Percentiles rank a stretch among this genome's conserved stretches.
phyloP scores from a whole-genome alignment of 139 green algal species.

The Yamagishiella unicocca region DNA sequence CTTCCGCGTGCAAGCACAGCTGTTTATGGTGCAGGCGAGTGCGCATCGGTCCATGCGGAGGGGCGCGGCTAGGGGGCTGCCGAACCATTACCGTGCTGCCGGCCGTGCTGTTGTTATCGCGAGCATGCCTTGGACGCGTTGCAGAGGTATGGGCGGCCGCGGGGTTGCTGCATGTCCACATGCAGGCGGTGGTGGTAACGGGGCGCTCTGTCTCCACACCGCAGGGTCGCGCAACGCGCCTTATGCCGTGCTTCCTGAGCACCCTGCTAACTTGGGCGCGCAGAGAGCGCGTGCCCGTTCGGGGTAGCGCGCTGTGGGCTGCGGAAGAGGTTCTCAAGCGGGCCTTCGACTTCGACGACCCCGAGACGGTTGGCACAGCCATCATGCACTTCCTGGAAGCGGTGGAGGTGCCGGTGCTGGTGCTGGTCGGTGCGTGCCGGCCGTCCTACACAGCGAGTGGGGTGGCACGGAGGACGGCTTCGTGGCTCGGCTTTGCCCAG shows the following conservation, averaged over 20 bases:
- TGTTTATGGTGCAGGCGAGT: background rate
- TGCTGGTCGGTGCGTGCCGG: background rate
- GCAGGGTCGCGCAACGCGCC: background rate
- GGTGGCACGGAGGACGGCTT: too few species aligned
- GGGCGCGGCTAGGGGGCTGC: background rate
- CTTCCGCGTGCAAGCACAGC: background rate
- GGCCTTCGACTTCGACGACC: background rate
- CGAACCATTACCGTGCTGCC: background rate
- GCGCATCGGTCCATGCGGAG: background rate
- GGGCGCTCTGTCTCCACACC: background rate
- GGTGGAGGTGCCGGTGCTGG: conserved; percentile 24
- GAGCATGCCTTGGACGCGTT: background rate
- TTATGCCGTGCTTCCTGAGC: background rate
- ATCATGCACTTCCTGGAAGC: background rate
- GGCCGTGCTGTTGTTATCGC: background rate
- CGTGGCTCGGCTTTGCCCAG: too few species aligned
- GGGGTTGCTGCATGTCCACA: background rate
- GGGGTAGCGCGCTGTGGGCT: background rate
- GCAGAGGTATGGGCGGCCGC: background rate
- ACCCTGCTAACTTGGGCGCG: background rate
- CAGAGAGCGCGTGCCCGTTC: background rate
- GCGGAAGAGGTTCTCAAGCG: background rate
- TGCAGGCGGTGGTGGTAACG: background rate
- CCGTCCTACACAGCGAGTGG: background rate
- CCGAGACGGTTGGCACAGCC: background rate